Conservation (phyloP, 2,329 filamentous ascomycete species). For the Aspergillus costaricaensis region DNA sequence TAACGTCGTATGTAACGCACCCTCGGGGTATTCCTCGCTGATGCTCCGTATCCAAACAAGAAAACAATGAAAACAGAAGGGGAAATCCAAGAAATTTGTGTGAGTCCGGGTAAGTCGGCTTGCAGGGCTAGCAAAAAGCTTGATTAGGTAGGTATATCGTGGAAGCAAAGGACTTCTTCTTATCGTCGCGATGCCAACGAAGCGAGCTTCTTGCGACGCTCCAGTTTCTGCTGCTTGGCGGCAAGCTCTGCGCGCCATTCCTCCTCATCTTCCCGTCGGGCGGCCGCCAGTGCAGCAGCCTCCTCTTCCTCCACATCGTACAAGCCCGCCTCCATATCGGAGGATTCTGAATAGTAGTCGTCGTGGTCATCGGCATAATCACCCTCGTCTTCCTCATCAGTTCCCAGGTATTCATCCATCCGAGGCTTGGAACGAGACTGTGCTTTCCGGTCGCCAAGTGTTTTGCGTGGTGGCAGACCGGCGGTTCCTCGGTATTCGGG, state of each 20-base stretch:
- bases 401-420: constrained; percentile 48
- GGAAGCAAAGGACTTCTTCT: constrained; percentile 16
- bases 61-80: not conserved
- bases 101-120: not conserved
- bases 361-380: constrained; percentile 43
- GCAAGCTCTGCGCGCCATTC: constrained; percentile 46
- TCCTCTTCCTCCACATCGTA: constrained; percentile 51
- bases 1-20: constrained; percentile 23
- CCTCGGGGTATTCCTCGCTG: constrained; percentile 29
- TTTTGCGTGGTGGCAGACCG: constrained; percentile 34
- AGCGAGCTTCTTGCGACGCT: constrained; percentile 46
- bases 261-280: constrained; percentile 50
- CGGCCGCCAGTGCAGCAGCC: constrained; percentile 41
- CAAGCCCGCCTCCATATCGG: constrained; percentile 55
- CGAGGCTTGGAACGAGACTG: constrained; percentile 25
- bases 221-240: constrained; percentile 50
- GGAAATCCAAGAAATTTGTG: constrained; percentile 1
- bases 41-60: constrained; percentile 26
- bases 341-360: constrained; percentile 49
- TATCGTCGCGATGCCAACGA: constrained; percentile 40
- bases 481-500: constrained; percentile 47
- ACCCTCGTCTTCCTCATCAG: constrained; percentile 52
- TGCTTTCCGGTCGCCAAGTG: constrained; percentile 29
- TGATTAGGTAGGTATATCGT: not conserved
- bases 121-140: not conserved